A percentile compares a stretch with the other conserved stretches of the same genome.
phyloP scores from a whole-genome alignment of 371 early-diverging fungal species.

The Basidiobolus meristosporus region DNA sequence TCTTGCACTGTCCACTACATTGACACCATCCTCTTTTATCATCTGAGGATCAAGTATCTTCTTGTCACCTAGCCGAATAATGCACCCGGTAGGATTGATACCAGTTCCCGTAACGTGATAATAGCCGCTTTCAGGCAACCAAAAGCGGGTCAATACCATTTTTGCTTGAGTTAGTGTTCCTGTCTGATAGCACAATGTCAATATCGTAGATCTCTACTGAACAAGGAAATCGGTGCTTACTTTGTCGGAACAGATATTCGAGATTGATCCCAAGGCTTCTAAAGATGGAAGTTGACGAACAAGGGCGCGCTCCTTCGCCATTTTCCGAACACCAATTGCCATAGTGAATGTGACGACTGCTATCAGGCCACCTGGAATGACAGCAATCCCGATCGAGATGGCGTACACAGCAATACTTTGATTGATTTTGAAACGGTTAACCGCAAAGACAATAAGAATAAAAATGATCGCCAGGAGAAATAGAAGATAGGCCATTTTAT shows the following conservation, averaged over 20 bases:
- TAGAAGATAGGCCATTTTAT: constrained; percentile 49
- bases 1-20: constrained; percentile 2
- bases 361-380: constrained; percentile 90
- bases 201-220: too few species aligned
- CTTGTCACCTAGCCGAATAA: constrained; percentile 11
- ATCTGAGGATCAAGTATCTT: too few species aligned
- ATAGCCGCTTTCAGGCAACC: constrained; percentile 39
- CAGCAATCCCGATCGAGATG: constrained; percentile 73
- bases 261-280: constrained; percentile 79
- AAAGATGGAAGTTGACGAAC: constrained; percentile 77
- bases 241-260: constrained; percentile 86
- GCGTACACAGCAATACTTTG: constrained; percentile 45
- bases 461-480: constrained; percentile 42
- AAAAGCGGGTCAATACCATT: constrained; percentile 54
- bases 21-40: background rate
- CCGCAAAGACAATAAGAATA: constrained; percentile 53
- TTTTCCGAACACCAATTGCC: constrained; percentile 74
- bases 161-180: constrained; percentile 91
- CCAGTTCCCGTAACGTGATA: constrained; percentile 40
- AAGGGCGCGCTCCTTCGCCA: constrained; percentile 73
- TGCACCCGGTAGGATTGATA: constrained; percentile 37
- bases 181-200: too few species aligned
- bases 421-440: constrained; percentile 25
- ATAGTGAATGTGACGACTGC: constrained; percentile 81
- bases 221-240: too few species aligned